phyloP scores from a whole-genome alignment of 179 eudicot genomes.

The Heliamphora ciliata region DNA sequence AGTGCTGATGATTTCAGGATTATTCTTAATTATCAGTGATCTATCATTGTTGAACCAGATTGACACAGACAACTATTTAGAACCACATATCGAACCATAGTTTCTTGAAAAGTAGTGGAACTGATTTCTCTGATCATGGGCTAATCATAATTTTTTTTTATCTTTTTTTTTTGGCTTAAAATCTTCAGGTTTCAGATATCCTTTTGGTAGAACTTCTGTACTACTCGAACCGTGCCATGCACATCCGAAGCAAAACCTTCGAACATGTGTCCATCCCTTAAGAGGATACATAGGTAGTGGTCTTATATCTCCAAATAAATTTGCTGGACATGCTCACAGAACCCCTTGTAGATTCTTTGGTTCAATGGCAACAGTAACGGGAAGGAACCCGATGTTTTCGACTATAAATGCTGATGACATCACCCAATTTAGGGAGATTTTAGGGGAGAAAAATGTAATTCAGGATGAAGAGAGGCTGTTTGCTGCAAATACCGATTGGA shows the following conservation, averaged over 20 bases:
- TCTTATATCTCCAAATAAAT: constrained; percentile 2
- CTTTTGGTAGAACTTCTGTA: constrained; percentile 16
- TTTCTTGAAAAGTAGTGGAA: background rate
- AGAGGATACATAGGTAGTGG: constrained; percentile 18
- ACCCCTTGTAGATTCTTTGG: constrained; percentile 40
- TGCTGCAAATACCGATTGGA: constrained; percentile 91
- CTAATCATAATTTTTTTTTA: background rate
- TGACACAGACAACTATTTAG: background rate
- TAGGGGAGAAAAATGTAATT: constrained; percentile 79
- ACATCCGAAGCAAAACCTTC: constrained; percentile 19
- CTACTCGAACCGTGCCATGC: constrained; percentile 19
- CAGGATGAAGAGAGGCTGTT: constrained; percentile 71
- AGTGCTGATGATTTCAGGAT: background rate
- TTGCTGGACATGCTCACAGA: constrained; percentile 22
- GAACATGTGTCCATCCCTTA: constrained; percentile 7
- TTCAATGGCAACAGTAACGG: constrained; percentile 35
- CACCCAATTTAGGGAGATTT: constrained; percentile 52
- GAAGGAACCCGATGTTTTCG: constrained; percentile 58
- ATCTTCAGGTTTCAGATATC: constrained; percentile 33
- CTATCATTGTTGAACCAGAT: background rate
- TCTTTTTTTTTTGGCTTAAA: background rate
- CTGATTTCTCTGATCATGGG: background rate
- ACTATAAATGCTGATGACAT: constrained; percentile 58
- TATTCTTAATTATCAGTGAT: background rate
- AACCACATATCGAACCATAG: background rate